Evolutionary conservation across 805 yeast genomes (phyloP), one percentile per base, ranked within the genome.

Genomic region (Komagataella populi): DNA sequence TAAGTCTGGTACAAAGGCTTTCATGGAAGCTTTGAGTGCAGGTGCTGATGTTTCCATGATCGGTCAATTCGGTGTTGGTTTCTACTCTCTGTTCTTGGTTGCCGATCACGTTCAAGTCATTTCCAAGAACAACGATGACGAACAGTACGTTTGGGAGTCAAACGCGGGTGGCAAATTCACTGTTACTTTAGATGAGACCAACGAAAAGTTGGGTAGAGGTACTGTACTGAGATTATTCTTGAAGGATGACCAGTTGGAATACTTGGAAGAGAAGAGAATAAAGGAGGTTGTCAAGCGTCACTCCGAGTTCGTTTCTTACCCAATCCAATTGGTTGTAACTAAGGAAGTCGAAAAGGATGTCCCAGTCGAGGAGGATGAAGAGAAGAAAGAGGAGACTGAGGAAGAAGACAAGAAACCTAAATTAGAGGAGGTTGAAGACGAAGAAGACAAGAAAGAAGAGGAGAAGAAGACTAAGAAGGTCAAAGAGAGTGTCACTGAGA

Each of bases 51-150:
- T 93, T 57, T 90, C 98, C 58, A 93, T 93, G 99, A 93, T 93
- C 76, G 99, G 99, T 81, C 99, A 93, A 78, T 93, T 93, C 78
- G 99, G 99, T 89, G 99, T 93, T 63, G 99, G 99, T 83, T 93
- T 93, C 91, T 93, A 93, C 84, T 93, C 99, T 52, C 79, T 91
- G 61, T 93, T 93, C 87, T 81, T 93, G 77, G 99, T 93, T 69
- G 98, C 99, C 64, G 99, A 93, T 77, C 87, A 81, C 63, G 99
- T 93, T 58, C 96, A 93, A 77, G 99, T 93, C 63, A 87, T 93
- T 70, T 87, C 99, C 55, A 93, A 93, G 80, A 84, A 89, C 81
- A 93, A 93, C 69, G 99, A 93, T 66, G 99, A 93, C 70, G 98
- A 93, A 71, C 99, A 93, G 78, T 93, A 93, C 83, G 77, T 93